Evolutionary conservation across 805 yeast genomes (phyloP).

Genomic region (Wickerhamomyces sydowiorum): DNA sequence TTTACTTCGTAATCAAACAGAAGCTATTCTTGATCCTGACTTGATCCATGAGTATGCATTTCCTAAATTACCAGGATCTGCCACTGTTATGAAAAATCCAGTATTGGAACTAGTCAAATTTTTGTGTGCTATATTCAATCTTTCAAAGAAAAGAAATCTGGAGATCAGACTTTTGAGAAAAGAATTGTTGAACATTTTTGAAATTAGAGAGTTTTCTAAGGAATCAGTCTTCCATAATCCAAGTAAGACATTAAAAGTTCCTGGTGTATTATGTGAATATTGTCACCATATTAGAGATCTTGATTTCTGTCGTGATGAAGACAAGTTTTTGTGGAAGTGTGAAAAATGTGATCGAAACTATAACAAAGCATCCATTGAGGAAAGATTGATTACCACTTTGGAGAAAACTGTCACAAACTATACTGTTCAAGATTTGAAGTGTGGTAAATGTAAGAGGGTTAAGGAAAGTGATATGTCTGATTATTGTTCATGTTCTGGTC

Average conservation of each 20-base stretch:
- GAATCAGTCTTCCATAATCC: slow-evolving; percentile 74
- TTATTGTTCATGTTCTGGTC: slow-evolving; percentile 86
- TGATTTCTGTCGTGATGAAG: slow-evolving; percentile 74
- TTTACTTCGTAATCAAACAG: slow-evolving; percentile 64
- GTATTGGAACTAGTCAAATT: slow-evolving; percentile 74
- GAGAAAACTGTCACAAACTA: slow-evolving; percentile 50
- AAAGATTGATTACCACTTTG: slow-evolving; percentile 63
- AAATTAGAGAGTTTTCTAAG: slow-evolving; percentile 77
- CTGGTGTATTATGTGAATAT: slow-evolving; percentile 69
- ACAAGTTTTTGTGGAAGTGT: slow-evolving; percentile 48
- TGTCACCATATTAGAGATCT: slow-evolving; percentile 73
- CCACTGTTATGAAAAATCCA: slow-evolving; percentile 56
- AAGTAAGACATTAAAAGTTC: slow-evolving; percentile 58
- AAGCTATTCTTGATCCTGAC: slow-evolving; percentile 62
- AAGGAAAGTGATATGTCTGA: slow-evolving; percentile 63
- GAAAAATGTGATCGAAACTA: slow-evolving; percentile 57
- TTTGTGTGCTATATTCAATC: slow-evolving; percentile 63
- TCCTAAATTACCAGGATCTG: slow-evolving; percentile 75
- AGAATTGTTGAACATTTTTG: slow-evolving; percentile 66
- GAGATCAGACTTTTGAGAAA: slow-evolving; percentile 75
- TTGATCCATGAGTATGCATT: slow-evolving; percentile 60
- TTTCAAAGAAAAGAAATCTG: slow-evolving; percentile 57
- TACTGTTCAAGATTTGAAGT: slow-evolving; percentile 74
- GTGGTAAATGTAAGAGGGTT: slow-evolving; percentile 68
- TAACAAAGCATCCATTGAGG: slow-evolving; percentile 71